Evolutionary conservation across 257 asterid genomes (phyloP), one percentile per base, ranked within the genome.

Genomic region (Verbascum thapsus): DNA sequence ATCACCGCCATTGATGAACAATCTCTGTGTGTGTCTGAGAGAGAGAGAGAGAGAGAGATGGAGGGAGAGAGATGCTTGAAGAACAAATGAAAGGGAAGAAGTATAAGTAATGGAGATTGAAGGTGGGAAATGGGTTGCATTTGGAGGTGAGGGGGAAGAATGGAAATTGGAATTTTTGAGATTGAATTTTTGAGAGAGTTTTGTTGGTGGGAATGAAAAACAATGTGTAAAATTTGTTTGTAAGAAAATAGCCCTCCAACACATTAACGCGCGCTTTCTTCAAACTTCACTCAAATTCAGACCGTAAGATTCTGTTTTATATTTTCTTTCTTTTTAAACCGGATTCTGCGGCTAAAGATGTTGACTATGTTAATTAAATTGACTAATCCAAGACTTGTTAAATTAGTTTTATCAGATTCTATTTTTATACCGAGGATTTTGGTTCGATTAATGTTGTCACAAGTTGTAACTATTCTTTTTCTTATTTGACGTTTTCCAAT

Each of bases 1-100:
- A 19, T 13, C 60, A 59, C 12, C 26, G 72, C 75, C 80, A 74
- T 74, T 12, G 54, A 9, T 12, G 7, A 18, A 15, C 11, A n/a
- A 15, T n/a, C n/a, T n/a, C n/a, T n/a, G n/a, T n/a, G n/a, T n/a
- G n/a, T n/a, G n/a, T n/a, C 20, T 12, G 67, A 19, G 34, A 16
- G 62, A 41, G 44, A 11, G 38, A 48, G 58, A 35, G n/a, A n/a
- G n/a, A n/a, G n/a, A n/a, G 67, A 19, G 34, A 16, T 56, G 34
- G 45, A 12, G 39, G 30, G 59, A 22, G 26, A 40, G 58, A 35
- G 53, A 53, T 60, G 64, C 1, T 17, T 17, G 48, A 48, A 6
- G 40, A 6, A 26, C 55, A 8, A 8, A 3, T 52, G 50, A 10
- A n/a, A 11, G 15, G 26, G 22, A 2, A 15, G 68, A 43, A 18